Base-by-base conservation (phyloP, 371 early-diverging fungal genomes). In the Mortierella sp. region DNA sequence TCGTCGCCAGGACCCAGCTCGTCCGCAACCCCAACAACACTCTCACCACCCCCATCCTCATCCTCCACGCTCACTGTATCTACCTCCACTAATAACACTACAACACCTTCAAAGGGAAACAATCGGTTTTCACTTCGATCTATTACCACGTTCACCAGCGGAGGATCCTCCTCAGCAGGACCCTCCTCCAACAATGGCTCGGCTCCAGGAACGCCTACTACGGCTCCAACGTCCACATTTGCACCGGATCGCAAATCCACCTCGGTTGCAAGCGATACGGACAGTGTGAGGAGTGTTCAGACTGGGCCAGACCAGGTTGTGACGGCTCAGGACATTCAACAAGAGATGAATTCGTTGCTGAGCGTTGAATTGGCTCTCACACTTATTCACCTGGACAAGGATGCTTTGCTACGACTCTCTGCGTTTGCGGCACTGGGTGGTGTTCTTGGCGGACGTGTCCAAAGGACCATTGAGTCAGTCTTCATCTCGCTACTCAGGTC, bases 331-430 rank as follows among this genome's bases (percentile, higher is more conserved):
- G 74, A 72, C 17, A 45, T 69, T 17, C 62, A 74, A 22, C 88
- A 91, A 54, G 81, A 85, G 57, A 65, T 93, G 60, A 88, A 88
- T 34, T 80, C 86, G n/a, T 73, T 90, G 29, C 69, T 96, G 24
- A 90, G 90, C 43, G 73, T 96, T 24, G 95, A 94, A 60, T 79
- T 92, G 57, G 90, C 91, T 10, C 78, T 95, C 51, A 85, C 90
- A 57, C 67, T 96, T 80, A 89, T 95, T 57, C 90, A 95, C 68
- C 63, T 87, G 27, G 94, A 95, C 73, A 92, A 94, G 66, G 94
- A 93, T 60, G 84, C 91, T 0, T 71, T 94, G 46, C 85, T 85
- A 25, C 83, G 96, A 27, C 69, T 88, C 34, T 73, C 88, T 1
- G 86, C 88, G 8, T 89, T 92, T 70, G 81, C 90, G 12, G 79